phyloP scores from a whole-genome alignment of 1,284 basidiomycete species.

The Apiotrichum domesticum region DNA sequence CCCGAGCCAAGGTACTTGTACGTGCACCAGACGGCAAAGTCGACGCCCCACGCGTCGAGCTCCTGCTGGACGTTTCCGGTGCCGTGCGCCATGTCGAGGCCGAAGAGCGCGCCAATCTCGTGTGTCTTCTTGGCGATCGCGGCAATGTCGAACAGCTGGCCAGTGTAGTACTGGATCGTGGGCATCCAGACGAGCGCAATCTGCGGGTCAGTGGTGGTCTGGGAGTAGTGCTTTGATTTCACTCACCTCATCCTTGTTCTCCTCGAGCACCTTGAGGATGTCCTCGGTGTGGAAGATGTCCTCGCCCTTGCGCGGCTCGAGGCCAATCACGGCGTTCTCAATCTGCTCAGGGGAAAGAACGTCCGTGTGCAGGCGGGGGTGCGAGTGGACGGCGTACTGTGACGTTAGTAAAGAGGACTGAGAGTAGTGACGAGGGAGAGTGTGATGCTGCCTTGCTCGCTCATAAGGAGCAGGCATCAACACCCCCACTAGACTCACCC shows the following conservation, averaged over 20 bases:
- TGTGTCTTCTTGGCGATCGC: conserved; percentile 77
- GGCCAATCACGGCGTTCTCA: conserved; percentile 61
- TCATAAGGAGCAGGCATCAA: too few species aligned
- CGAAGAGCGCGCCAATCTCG: conserved; percentile 73
- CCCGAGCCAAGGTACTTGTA: conserved; percentile 98
- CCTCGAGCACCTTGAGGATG: conserved; percentile 69
- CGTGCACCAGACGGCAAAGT: conserved; percentile 97
- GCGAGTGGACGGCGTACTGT: conserved; percentile 91
- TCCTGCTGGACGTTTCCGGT: conserved; percentile 85
- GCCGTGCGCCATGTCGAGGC: conserved; percentile 95
- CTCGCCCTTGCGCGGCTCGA: conserved; percentile 75
- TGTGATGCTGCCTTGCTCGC: too few species aligned
- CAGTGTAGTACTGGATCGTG: conserved; percentile 94
- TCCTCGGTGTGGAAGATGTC: conserved; percentile 83
- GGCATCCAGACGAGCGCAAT: conserved; percentile 86
- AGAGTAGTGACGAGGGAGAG: too few species aligned
- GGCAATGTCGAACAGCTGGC: conserved; percentile 88
- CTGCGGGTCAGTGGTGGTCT: conserved; percentile 26
- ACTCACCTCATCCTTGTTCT: conserved; percentile 55
- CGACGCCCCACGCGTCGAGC: conserved; percentile 88
- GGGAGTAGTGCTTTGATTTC: neutral
- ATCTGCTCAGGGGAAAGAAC: conserved; percentile 59
- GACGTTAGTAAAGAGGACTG: neutral
- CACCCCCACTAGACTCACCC: conserved; percentile 52
- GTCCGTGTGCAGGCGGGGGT: conserved; percentile 66